Evolutionary conservation across 805 yeast genomes (phyloP).

Genomic region (Candida orba): DNA sequence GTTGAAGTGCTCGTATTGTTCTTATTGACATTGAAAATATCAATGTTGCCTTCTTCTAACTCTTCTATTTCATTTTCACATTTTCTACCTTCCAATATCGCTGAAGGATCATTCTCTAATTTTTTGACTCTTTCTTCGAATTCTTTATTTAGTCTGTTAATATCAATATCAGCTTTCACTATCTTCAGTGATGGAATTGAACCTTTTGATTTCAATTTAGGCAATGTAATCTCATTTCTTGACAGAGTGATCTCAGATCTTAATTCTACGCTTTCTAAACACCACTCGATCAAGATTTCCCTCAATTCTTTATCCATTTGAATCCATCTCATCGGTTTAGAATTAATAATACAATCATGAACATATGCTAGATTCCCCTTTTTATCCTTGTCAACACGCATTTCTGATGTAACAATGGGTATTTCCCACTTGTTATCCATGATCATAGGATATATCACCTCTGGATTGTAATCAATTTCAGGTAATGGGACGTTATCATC

Average conservation of each 20-base stretch:
- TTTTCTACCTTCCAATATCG: constrained; percentile 36
- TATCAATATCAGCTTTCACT: constrained; percentile 36
- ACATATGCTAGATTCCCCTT: constrained; percentile 59
- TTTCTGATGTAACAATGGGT: constrained; percentile 65
- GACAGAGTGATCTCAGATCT: constrained; percentile 44
- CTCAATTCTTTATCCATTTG: constrained; percentile 50
- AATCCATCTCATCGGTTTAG: constrained; percentile 55
- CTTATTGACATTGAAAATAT: constrained; percentile 9
- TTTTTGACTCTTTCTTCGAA: constrained; percentile 25
- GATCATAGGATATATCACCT: constrained; percentile 51
- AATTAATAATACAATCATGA: constrained; percentile 74
- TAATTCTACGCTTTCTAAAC: constrained; percentile 71
- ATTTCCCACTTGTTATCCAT: constrained; percentile 77
- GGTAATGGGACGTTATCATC: constrained; percentile 64
- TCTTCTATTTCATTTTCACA: constrained; percentile 18
- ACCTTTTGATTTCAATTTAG: constrained; percentile 72
- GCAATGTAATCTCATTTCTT: constrained; percentile 51
- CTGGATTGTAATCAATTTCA: constrained; percentile 43
- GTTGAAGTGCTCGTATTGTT: background rate
- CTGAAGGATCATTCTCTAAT: constrained; percentile 35
- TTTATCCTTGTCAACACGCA: constrained; percentile 54
- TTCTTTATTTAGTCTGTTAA: constrained; percentile 31
- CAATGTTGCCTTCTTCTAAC: constrained; percentile 19
- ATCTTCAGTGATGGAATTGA: constrained; percentile 39
- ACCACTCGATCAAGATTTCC: constrained; percentile 72